These are phyloP conservation scores for Aspergillus sojae DNA, from an alignment of 2,329 filamentous ascomycete species.

Conservation along the genomic window DNA sequence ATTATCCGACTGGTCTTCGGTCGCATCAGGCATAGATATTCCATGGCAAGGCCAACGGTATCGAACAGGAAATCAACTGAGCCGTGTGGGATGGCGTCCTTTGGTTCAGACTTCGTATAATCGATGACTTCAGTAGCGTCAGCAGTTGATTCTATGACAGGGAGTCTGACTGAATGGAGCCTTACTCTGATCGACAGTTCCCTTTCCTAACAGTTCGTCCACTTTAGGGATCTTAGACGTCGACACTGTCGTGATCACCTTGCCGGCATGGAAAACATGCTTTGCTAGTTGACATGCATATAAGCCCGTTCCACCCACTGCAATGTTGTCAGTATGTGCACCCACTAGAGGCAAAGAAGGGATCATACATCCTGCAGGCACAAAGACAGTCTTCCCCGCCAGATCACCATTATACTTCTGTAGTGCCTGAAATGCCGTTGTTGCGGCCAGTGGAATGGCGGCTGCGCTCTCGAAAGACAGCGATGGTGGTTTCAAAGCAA, in stretches of 20 bases:
- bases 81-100: slow-evolving; percentile 41
- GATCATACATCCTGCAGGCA: slow-evolving; percentile 48
- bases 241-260: slow-evolving; percentile 57
- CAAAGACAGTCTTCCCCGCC: slow-evolving; percentile 55
- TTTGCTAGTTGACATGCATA: slow-evolving; percentile 55
- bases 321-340: not conserved
- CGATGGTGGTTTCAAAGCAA: slow-evolving; percentile 45
- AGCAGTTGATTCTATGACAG: not conserved
- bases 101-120: slow-evolving; percentile 50
- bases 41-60: slow-evolving; percentile 48
- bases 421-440: slow-evolving; percentile 52
- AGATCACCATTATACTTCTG: slow-evolving; percentile 49
- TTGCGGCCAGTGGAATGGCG: slow-evolving; percentile 43
- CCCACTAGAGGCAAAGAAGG: not conserved
- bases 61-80: slow-evolving; percentile 56
- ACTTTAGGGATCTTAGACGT: slow-evolving; percentile 55
- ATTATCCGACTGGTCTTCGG: slow-evolving; percentile 37
- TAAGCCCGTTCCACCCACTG: slow-evolving; percentile 52
- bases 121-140: slow-evolving; percentile 45
- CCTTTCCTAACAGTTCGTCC: slow-evolving; percentile 44
- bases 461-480: slow-evolving; percentile 49
- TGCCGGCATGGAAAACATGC: slow-evolving; percentile 51
- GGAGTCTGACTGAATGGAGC: not conserved
- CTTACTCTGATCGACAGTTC: slow-evolving; percentile 49
- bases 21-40: slow-evolving; percentile 48